phyloP scores from a whole-genome alignment of 257 asterid species.

The Solanum etuberosum region DNA sequence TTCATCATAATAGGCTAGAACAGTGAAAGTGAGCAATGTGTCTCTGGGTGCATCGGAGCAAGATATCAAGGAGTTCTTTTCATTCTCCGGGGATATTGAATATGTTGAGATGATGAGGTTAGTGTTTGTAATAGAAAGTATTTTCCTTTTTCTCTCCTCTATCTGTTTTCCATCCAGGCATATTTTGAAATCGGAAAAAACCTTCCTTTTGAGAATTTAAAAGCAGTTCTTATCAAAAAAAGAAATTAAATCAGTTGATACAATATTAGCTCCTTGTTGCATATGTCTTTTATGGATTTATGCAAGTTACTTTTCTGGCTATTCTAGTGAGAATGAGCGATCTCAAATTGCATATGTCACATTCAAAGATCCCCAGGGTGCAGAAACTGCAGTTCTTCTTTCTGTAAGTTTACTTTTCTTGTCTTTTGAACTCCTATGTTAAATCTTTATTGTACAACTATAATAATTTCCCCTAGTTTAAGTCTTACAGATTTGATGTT shows the following conservation, averaged over 20 bases:
- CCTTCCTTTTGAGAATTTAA: background rate
- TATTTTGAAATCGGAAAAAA: background rate
- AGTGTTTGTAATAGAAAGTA: background rate
- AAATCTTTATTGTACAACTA: background rate
- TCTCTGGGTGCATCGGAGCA: slow-evolving; percentile 47
- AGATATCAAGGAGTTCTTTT: slow-evolving; percentile 66
- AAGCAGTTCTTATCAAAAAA: background rate
- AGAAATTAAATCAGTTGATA: background rate
- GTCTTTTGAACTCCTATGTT: background rate
- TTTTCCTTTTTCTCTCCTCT: background rate
- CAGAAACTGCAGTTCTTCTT: slow-evolving; percentile 61
- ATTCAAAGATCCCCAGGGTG: slow-evolving; percentile 50
- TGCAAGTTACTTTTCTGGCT: background rate
- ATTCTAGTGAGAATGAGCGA: slow-evolving; percentile 44
- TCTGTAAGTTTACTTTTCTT: slow-evolving; percentile 29
- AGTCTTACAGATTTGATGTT: background rate
- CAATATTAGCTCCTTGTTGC: background rate
- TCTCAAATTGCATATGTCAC: slow-evolving; percentile 54
- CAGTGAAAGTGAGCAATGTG: slow-evolving; percentile 64
- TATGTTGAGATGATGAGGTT: slow-evolving; percentile 55
- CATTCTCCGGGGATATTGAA: slow-evolving; percentile 60
- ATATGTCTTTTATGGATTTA: background rate
- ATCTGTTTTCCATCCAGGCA: background rate
- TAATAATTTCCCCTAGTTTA: background rate
- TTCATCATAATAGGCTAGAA: slow-evolving; percentile 28